Evolutionary conservation across 345 rosid genomes (phyloP).

Genomic region (Geranium rotundifolium): DNA sequence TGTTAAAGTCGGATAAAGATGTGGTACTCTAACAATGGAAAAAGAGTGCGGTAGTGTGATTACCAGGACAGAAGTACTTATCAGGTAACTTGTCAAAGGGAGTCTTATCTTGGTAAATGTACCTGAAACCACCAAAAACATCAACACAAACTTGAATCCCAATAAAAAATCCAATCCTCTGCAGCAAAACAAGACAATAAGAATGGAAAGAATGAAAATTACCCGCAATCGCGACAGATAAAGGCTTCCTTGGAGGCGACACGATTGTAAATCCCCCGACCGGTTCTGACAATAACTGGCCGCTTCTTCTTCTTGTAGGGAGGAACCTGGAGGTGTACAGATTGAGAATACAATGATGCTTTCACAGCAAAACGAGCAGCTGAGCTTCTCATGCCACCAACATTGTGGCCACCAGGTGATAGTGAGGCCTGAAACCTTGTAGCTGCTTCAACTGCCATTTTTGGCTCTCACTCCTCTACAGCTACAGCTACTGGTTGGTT

Average conservation of each 20-base stretch:
- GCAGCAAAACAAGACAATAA: background rate
- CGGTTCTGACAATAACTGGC: slow-evolving; percentile 17
- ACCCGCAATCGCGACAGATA: slow-evolving; percentile 98
- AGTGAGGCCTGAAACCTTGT: slow-evolving; percentile 16
- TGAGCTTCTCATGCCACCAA: slow-evolving; percentile 23
- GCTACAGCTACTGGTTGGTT: background rate
- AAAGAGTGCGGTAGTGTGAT: background rate
- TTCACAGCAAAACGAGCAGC: slow-evolving; percentile 31
- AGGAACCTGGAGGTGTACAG: slow-evolving; percentile 33
- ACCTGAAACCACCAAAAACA: slow-evolving; percentile 30
- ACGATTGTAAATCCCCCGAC: slow-evolving; percentile 68
- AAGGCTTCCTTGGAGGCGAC: slow-evolving; percentile 73
- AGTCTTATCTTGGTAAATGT: slow-evolving; percentile 77
- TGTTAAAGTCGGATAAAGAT: too few relatives aligned
- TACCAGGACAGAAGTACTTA: slow-evolving; percentile 79
- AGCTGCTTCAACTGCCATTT: background rate
- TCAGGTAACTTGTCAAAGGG: slow-evolving; percentile 79
- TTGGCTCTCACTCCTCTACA: background rate
- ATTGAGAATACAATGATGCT: slow-evolving; percentile 48
- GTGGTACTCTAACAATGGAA: too few relatives aligned
- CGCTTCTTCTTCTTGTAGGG: slow-evolving; percentile 11
- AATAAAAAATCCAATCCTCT: background rate
- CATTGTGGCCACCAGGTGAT: slow-evolving; percentile 21
- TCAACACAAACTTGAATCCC: background rate
- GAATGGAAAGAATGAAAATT: background rate